phyloP scores from a whole-genome alignment of 192 early-diverging fungal genomes.

The Paraglomus occultum region DNA sequence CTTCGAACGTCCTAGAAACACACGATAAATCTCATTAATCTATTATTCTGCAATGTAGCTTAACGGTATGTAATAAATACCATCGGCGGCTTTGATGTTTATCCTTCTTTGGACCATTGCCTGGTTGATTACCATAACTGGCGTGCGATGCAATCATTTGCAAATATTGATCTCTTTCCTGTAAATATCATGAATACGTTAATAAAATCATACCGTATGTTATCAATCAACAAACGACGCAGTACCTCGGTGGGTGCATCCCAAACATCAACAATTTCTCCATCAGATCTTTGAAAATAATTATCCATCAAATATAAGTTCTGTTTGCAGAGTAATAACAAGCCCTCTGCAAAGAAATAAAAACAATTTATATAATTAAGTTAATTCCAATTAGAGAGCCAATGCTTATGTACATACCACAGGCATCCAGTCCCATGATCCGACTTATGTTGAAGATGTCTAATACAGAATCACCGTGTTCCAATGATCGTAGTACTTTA shows the following conservation, averaged over 20 bases:
- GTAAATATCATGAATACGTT: neutral
- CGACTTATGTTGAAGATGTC: constrained; percentile 70
- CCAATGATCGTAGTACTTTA: constrained; percentile 67
- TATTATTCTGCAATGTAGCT: too few species aligned
- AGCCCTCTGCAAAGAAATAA: constrained; percentile 48
- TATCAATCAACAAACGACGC: neutral
- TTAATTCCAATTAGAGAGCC: constrained; percentile 27
- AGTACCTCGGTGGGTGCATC: constrained; percentile 55
- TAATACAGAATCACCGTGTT: constrained; percentile 65
- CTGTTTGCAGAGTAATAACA: constrained; percentile 64
- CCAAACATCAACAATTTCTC: constrained; percentile 70
- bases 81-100: constrained; percentile 27
- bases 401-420: constrained; percentile 43
- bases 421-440: constrained; percentile 65
- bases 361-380: constrained; percentile 8
- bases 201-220: neutral
- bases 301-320: constrained; percentile 75
- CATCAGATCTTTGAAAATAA: constrained; percentile 59
- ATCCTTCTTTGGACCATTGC: neutral
- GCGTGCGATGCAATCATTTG: constrained; percentile 53
- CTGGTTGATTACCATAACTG: constrained; percentile 32
- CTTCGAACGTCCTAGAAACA: constrained; percentile 47
- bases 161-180: constrained; percentile 60
- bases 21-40: too few species aligned
- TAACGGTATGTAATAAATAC: neutral